A percentile compares a stretch with the other conserved stretches of the same genome.
Conservation (phyloP, 345 rosid species). For the Mangifera indica region DNA sequence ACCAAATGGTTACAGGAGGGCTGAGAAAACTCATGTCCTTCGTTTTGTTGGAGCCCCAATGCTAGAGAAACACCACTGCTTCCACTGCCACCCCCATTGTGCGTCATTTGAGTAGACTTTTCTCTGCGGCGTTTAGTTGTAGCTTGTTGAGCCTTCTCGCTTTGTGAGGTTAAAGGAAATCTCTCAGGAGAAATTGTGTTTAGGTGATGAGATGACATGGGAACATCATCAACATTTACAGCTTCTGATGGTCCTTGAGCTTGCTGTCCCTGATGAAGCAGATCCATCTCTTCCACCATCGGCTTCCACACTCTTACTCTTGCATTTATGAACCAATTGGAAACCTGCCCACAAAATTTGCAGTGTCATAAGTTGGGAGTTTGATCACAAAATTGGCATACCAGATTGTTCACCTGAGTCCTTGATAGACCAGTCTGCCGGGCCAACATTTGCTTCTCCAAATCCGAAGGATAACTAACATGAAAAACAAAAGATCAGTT, state of each 20-base stretch:
- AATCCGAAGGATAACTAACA: constrained; percentile 39
- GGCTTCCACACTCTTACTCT: constrained; percentile 52
- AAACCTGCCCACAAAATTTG: constrained; percentile 27
- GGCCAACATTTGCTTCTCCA: constrained; percentile 42
- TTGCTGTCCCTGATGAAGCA: constrained; percentile 28
- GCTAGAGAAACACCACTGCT: constrained; percentile 29
- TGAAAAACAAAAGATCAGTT: constrained; percentile 1
- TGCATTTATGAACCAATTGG: constrained; percentile 52
- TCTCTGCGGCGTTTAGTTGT: constrained; percentile 24
- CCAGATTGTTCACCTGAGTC: constrained; percentile 31
- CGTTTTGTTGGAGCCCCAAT: constrained; percentile 31
- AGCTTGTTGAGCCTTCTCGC: constrained; percentile 2
- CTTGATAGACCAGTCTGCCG: constrained; percentile 43
- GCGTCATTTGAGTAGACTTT: not conserved
- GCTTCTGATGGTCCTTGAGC: constrained; percentile 19
- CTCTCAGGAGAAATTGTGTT: not conserved
- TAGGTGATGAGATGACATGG: constrained; percentile 9
- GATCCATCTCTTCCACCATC: constrained; percentile 48
- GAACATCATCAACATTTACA: not conserved
- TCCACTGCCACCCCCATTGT: constrained; percentile 5
- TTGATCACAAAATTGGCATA: not conserved
- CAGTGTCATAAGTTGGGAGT: no score
- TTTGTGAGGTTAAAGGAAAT: not conserved
- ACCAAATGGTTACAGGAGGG: constrained; percentile 15
- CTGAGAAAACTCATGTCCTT: constrained; percentile 17